Conservation (phyloP, 768 basidiomycete genomes). For the Tylopilus sp. region DNA sequence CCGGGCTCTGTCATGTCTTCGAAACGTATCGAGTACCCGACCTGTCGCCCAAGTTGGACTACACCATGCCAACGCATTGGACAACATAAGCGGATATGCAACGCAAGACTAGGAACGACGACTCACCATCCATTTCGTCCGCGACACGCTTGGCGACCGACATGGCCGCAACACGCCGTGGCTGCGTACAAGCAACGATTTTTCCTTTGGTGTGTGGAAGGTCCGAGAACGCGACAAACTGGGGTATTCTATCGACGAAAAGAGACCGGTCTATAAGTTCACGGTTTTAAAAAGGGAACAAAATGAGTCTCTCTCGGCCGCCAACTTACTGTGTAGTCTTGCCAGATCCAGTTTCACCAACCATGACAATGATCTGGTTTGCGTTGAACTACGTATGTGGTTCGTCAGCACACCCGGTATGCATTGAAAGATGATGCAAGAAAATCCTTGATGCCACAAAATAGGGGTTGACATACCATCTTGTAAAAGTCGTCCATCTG, state of each 20-base stretch:
- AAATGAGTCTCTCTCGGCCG: slow-evolving; percentile 13
- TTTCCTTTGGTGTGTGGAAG: slow-evolving; percentile 87
- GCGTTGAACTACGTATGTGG: slow-evolving; percentile 20
- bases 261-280: slow-evolving; percentile 28
- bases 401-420: neutral
- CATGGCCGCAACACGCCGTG: slow-evolving; percentile 95
- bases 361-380: slow-evolving; percentile 85
- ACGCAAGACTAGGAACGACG: neutral
- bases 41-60: slow-evolving; percentile 92
- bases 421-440: neutral
- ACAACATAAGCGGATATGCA: slow-evolving; percentile 3
- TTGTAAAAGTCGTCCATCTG: slow-evolving; percentile 93
- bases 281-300: slow-evolving; percentile 16
- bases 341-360: slow-evolving; percentile 93
- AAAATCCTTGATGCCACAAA: neutral
- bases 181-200: slow-evolving; percentile 95
- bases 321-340: slow-evolving; percentile 88
- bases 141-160: slow-evolving; percentile 98
- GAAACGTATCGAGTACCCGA: slow-evolving; percentile 97
- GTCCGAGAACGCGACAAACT: slow-evolving; percentile 93
- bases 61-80: slow-evolving; percentile 4
- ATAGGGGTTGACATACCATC: slow-evolving; percentile 56
- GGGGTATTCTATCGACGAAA: slow-evolving; percentile 73
- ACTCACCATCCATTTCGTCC: slow-evolving; percentile 96
- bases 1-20: slow-evolving; percentile 82